A percentile compares a stretch with the other conserved stretches of the same genome.
These are phyloP conservation scores for Hypoxylon sp. DNA, from an alignment of 2,329 filamentous ascomycete species.

Conservation along the genomic window DNA sequence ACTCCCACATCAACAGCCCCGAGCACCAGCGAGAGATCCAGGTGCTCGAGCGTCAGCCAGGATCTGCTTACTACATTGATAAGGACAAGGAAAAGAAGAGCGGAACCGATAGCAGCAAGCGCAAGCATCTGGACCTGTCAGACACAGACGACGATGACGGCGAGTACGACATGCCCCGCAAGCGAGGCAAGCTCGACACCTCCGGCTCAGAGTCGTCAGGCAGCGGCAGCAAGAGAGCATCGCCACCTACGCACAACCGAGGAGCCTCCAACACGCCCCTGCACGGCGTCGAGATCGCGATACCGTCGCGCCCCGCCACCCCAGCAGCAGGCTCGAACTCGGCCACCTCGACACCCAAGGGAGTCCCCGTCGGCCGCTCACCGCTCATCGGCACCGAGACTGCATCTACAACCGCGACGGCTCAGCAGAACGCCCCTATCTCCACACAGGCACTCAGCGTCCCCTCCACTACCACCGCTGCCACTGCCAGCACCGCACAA, in stretches of 20 bases:
- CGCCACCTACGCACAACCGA: constrained; percentile 62
- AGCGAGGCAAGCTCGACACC: constrained; percentile 62
- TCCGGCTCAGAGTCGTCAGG: constrained; percentile 5
- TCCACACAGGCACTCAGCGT: constrained; percentile 45
- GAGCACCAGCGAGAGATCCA: constrained; percentile 60
- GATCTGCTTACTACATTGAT: constrained; percentile 42
- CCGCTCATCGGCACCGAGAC: constrained; percentile 54
- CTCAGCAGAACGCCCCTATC: constrained; percentile 40
- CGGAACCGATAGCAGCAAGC: constrained; percentile 47
- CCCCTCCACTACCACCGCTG: constrained; percentile 27
- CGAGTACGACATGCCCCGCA: constrained; percentile 49
- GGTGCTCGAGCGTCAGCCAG: constrained; percentile 41
- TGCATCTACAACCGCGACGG: constrained; percentile 26
- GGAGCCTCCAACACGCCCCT: constrained; percentile 67
- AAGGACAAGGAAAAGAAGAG: constrained; percentile 39
- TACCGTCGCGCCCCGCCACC: constrained; percentile 75
- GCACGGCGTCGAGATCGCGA: constrained; percentile 72
- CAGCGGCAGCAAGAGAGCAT: constrained; percentile 48
- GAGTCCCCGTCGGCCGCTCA: constrained; percentile 56
- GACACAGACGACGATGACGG: constrained; percentile 52
- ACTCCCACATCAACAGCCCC: constrained; percentile 69
- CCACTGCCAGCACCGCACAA: constrained; percentile 20
- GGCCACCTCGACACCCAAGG: constrained; percentile 61
- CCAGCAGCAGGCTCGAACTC: constrained; percentile 63
- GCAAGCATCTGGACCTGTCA: constrained; percentile 52